Percentiles rank a stretch among this genome's conserved stretches.
phyloP scores from a whole-genome alignment of 306 rosid species.

The Cyclanthera cordifolia region DNA sequence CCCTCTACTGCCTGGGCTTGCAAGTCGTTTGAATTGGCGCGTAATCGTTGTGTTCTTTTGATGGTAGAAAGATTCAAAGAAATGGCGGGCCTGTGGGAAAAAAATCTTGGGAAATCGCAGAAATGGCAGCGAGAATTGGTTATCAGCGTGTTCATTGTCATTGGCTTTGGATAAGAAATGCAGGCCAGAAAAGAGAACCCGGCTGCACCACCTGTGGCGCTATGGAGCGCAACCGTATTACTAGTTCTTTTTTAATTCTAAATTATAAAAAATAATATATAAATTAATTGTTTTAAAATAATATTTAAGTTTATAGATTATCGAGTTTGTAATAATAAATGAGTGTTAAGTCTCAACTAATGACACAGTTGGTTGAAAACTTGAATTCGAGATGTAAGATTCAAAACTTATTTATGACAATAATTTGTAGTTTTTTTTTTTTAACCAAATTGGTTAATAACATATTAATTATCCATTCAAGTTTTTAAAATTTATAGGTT shows the following conservation, averaged over 20 bases:
- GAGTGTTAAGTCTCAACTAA: no score
- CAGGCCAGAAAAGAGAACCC: not conserved
- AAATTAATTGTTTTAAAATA: no score
- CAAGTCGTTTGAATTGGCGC: slow-evolving; percentile 52
- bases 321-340: no score
- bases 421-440: no score
- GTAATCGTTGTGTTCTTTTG: slow-evolving; percentile 20
- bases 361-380: no score
- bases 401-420: no score
- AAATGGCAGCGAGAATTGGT: slow-evolving; percentile 32
- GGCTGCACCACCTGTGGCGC: not conserved
- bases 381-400: no score
- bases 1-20: slow-evolving; percentile 29
- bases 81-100: slow-evolving; percentile 1
- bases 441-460: no score
- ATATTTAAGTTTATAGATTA: no score
- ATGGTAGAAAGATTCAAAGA: slow-evolving; percentile 16
- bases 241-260: not conserved
- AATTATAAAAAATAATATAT: no score
- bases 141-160: slow-evolving; percentile 43
- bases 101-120: slow-evolving; percentile 23
- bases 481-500: no score
- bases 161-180: slow-evolving; percentile 2
- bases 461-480: no score
- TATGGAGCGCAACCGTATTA: not conserved